Base-by-base conservation (phyloP, 2,329 filamentous ascomycete genomes). In the Aspergillus caelatus region DNA sequence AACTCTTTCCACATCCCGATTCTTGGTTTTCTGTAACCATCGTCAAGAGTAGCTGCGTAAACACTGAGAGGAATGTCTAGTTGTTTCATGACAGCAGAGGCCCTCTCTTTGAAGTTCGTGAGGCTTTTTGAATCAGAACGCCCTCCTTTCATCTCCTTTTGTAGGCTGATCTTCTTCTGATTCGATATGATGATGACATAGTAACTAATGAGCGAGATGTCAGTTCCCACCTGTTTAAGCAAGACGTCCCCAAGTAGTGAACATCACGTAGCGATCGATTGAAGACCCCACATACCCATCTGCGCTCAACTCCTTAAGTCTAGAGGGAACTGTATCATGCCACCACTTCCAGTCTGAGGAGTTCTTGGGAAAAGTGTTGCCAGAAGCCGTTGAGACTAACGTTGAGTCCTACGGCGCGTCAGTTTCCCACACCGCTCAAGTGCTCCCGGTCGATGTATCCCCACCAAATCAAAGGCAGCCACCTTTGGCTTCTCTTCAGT, bases 281-380 rank as follows among this genome's bases (percentile, higher is more conserved):
- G 6, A 39, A 53, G 12, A 45, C 16, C 36, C 8, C 7, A 71
- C 79, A 53, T 79, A 91, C 85, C 89, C 92, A 68, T 95, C 86
- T 12, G 87, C 81, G 71, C 92, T 86, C 2, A 98, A 82, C 63
- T 88, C 81, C 67, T 85, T 86, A 21, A 99, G 77, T 58, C 81
- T 86, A 0, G 77, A 78, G 1, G 93, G 92, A 0, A 98, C 91
- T 21, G 80, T 83, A 16, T 79, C 70, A 75, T 96, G 82, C 93
- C 93, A 98, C 95, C 95, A 99, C 76, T 92, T 93, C 95, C 95
- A 99, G 75, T 98, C 94, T 4, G 83, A 82, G 0, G 89, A 86
- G 67, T 88, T 86, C 58, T 85, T 85, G 3, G 88, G 85, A 72
- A 94, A 94, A 57, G 86, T 90, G 78, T 92, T 95, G 9, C 93